A percentile compares a stretch with the other conserved stretches of the same genome.
Evolutionary conservation across 305 asterid genomes (phyloP).

Genomic region (Rubia tinctorum): DNA sequence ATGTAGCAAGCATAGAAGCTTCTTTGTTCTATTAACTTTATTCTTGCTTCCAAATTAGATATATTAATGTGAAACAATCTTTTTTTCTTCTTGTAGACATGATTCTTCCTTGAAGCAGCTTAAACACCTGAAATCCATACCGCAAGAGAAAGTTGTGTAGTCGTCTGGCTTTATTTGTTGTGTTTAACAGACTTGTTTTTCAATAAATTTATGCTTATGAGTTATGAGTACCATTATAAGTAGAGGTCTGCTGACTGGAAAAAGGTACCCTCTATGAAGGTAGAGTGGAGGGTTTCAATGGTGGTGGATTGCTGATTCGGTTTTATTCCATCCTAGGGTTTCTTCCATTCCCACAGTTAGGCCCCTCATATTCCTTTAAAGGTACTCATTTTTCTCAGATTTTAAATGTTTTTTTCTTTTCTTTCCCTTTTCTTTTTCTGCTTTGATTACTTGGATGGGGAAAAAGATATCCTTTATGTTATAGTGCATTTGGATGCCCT

Average conservation of each 20-base stretch:
- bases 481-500: not conserved
- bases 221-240: conserved; percentile 53
- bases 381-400: conserved; percentile 38
- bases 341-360: conserved; percentile 82
- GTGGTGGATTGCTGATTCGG: conserved; percentile 84
- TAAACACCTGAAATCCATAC: conserved; percentile 58
- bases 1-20: conserved; percentile 19
- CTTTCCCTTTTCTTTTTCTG: not conserved
- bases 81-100: conserved; percentile 46
- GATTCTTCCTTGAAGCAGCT: conserved; percentile 55
- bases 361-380: conserved; percentile 77
- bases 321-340: conserved; percentile 80
- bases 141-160: too few species aligned
- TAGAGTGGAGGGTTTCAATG: conserved; percentile 67
- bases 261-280: conserved; percentile 64
- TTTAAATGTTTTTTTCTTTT: not conserved
- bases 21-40: conserved; percentile 1
- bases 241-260: conserved; percentile 99
- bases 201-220: not conserved
- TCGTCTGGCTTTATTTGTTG: not conserved
- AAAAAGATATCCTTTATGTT: not conserved
- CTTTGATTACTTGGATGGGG: not conserved
- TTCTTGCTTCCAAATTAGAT: not conserved
- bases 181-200: not conserved
- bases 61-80: not conserved